phyloP scores from a whole-genome alignment of 75 land plant species.

The Isoetes taiwanensis region DNA sequence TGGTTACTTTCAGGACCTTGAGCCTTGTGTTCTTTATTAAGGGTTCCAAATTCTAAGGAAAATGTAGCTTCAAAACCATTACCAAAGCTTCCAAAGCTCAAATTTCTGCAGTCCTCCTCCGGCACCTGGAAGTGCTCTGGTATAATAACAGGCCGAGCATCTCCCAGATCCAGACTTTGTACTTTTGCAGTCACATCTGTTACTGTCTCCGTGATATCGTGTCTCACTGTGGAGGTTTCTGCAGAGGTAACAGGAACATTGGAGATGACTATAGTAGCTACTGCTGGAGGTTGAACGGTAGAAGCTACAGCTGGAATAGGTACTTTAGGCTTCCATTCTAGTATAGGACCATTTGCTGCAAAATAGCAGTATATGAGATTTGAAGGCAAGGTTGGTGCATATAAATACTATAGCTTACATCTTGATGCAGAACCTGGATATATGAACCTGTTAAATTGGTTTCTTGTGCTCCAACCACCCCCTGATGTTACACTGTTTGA shows the following conservation, averaged over 20 bases:
- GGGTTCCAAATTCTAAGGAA: too few relatives aligned
- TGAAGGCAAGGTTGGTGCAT: too few relatives aligned
- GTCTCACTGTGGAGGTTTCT: too few relatives aligned
- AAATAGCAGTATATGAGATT: too few relatives aligned
- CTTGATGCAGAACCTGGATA: too few relatives aligned
- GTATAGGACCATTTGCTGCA: too few relatives aligned
- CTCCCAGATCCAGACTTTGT: slow-evolving; percentile 37
- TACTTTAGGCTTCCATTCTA: slow-evolving; percentile 93
- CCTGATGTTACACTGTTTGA: too few relatives aligned
- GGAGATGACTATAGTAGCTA: slow-evolving; percentile 15
- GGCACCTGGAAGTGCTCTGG: slow-evolving; percentile 84
- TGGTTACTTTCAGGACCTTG: too few relatives aligned
- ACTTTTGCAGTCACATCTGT: slow-evolving; percentile 28
- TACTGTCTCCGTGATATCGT: slow-evolving; percentile 25
- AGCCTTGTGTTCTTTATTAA: too few relatives aligned
- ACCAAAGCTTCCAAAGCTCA: slow-evolving; percentile 88
- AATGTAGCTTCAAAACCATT: slow-evolving; percentile 30
- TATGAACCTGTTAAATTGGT: too few relatives aligned
- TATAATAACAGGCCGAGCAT: slow-evolving; percentile 58
- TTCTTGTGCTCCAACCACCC: too few relatives aligned
- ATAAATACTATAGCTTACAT: too few relatives aligned
- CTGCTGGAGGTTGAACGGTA: slow-evolving; percentile 21
- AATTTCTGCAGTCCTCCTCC: slow-evolving; percentile 50
- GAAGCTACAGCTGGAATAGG: slow-evolving; percentile 18
- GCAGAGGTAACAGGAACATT: slow-evolving; percentile 15